Percentiles rank a stretch among this genome's conserved stretches.
These are phyloP conservation scores for Candida silvatica DNA, from an alignment of 805 yeast species.

Conservation along the genomic window DNA sequence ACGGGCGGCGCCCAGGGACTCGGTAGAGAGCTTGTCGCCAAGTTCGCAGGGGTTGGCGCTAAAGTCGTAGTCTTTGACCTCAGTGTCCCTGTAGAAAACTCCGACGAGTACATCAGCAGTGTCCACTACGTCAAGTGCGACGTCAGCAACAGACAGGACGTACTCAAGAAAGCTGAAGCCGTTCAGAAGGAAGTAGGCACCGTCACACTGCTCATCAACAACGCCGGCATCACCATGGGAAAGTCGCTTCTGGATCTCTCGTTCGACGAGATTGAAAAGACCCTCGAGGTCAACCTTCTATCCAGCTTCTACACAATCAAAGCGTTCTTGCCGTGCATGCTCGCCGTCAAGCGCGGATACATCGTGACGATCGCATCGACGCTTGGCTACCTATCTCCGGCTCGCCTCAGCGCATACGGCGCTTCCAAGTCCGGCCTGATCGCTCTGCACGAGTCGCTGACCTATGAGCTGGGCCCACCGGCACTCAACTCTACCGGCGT, in stretches of 20 bases:
- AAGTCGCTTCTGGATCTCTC: constrained; percentile 44
- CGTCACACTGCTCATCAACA: constrained; percentile 68
- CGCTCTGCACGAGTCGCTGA: constrained; percentile 75
- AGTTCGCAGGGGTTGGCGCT: constrained; percentile 34
- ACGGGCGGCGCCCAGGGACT: constrained; percentile 86
- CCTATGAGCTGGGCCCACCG: constrained; percentile 56
- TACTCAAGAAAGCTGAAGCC: constrained; percentile 29
- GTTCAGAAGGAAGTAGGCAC: constrained; percentile 45
- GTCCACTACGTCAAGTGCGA: constrained; percentile 63
- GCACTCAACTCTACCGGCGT: constrained; percentile 40
- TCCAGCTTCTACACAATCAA: constrained; percentile 66
- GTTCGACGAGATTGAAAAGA: constrained; percentile 50
- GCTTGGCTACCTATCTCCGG: constrained; percentile 79
- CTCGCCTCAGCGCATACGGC: constrained; percentile 72
- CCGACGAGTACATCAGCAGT: constrained; percentile 21
- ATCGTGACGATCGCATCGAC: constrained; percentile 79
- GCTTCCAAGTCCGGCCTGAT: constrained; percentile 85
- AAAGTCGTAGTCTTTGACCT: constrained; percentile 64
- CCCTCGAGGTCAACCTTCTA: constrained; percentile 58
- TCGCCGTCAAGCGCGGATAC: constrained; percentile 53
- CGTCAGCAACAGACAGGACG: constrained; percentile 43
- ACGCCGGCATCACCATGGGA: constrained; percentile 72
- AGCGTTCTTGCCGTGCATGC: constrained; percentile 67
- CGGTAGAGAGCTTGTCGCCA: constrained; percentile 53
- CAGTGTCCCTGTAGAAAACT: constrained; percentile 27